Base-by-base conservation (phyloP, 2,329 filamentous ascomycete genomes). In the Plenodomus lindquistii region DNA sequence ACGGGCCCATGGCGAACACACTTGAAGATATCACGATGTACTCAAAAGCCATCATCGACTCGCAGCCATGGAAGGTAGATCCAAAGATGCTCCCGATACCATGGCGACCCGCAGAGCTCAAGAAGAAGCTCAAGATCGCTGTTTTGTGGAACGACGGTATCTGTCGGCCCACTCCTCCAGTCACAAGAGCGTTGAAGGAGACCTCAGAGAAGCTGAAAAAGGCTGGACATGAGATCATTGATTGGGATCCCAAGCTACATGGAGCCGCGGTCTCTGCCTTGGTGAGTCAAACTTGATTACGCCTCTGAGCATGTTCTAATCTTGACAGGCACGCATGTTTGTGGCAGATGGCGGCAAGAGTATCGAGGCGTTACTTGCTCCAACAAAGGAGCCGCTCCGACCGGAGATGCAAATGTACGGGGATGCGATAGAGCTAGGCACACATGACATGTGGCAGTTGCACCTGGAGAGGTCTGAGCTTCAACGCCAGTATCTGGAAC, bases 1-100 rank as follows among this genome's bases (percentile, higher is more conserved):
- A 86, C 54, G 85, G 85, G 0, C 85, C 85, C 0, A 76, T 88
- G 75, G 78, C 81, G 1, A 75, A 75, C 21, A 80, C 78, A 0
- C 69, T 87, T 0, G 73, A 73, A 5, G 84, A 85, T 50, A 73
- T 79, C 11, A 61, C 64, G 2, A 61, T 79, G 41, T 79, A 73
- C 48, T 66, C 70, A 2, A 71, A 73, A 50, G 68, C 65, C 8
- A 66, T 80, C 1, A 55, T 77, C 9, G 68, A 69, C 42, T 67
- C 73, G 2, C 70, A 79, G 46, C 80, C 80, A 1, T 84, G 81
- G 80, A 65, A 72, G 1, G 62, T 73, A 18, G 82, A 85, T 42
- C 79, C 81, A 1, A 77, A 76, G 24, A 74, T 79, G 31, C 58
- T 83, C 0, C 79, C 79, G 0, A 76, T 83, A 2, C 78, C 80